Conservation (phyloP, 2,329 filamentous ascomycete species). For the Cyphellophora europaea region DNA sequence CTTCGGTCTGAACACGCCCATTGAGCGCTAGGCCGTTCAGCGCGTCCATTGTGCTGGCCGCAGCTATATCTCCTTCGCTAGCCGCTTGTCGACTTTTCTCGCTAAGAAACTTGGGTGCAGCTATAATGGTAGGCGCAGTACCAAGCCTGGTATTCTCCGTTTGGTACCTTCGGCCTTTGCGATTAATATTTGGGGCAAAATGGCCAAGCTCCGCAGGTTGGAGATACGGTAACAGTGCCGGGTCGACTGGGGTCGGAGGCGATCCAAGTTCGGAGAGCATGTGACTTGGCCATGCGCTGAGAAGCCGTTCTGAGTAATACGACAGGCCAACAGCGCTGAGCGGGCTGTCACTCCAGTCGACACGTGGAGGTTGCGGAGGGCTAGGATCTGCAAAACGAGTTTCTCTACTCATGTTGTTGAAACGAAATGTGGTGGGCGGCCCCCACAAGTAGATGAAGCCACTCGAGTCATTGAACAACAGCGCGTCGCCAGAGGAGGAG, state of each 20-base stretch:
- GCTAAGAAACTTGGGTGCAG: constrained; percentile 84
- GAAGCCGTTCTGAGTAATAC: constrained; percentile 77
- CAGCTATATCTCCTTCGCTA: constrained; percentile 37
- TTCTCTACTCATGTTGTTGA: constrained; percentile 70
- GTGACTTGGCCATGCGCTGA: constrained; percentile 84
- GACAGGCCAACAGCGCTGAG: constrained; percentile 83
- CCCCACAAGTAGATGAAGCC: constrained; percentile 81
- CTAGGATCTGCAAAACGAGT: constrained; percentile 66
- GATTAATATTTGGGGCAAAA: constrained; percentile 59
- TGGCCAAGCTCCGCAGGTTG: constrained; percentile 65
- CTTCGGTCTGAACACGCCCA: constrained; percentile 51
- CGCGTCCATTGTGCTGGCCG: constrained; percentile 44
- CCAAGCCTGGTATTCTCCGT: constrained; percentile 65
- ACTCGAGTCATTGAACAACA: constrained; percentile 71
- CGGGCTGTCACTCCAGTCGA: constrained; percentile 70
- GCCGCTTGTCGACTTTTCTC: constrained; percentile 60
- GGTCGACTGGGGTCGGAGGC: constrained; percentile 66
- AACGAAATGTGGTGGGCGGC: constrained; percentile 73
- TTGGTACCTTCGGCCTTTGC: constrained; percentile 69
- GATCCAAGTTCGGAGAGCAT: constrained; percentile 77
- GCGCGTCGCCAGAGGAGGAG: constrained; percentile 75
- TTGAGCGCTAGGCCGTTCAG: constrained; percentile 62
- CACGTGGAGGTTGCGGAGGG: constrained; percentile 48
- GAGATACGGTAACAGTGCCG: constrained; percentile 57
- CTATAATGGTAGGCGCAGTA: constrained; percentile 51